Evolutionary conservation across 2,329 filamentous ascomycete species (phyloP), one percentile per base, ranked within the genome.

Genomic region (Colletotrichum sp.): DNA sequence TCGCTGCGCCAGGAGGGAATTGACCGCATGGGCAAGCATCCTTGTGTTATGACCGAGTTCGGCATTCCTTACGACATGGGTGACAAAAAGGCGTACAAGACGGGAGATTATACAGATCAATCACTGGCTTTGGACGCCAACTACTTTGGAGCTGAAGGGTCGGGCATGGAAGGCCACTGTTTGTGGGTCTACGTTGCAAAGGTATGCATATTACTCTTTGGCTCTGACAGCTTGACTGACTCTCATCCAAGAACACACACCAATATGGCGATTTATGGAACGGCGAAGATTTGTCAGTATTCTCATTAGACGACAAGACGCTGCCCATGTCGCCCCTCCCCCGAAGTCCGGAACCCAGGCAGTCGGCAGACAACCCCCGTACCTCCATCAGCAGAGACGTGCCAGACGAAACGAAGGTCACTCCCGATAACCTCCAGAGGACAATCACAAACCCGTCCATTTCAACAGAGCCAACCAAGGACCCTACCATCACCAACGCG

Each of bases 1-100:
- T 93, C 93, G 1, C 93, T 99, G 66, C 90, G 92, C 64, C 89
- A 97, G 77, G 97, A 99, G 83, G 97, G 96, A 1, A 85, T 93
- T n/a, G 93, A 98, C 69, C 92, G 95, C 73, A 95, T 95, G 87
- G 97, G 97, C 24, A 91, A 94, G 27, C 96, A 97, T 78, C 97
- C 97, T 0, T 95, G 95, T 78, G 85, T 99, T 6, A 91, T 98
- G 82, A 97, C 95, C 1, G 97, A 99, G 81, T 98, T 98, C 79
- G 97, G 97, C 9, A 98, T 99, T 72, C 97, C 97, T 0, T 99
- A 98, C 81, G 97, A 99, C 81, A 98, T 99, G 97, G 96, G 99
- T 80, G 93, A 98, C 77, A 96, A 98, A 83, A 89, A 97, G 80
- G 97, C 97, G 1, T 99, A 99, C 85, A 94, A 95, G 84, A 98